Conservation (phyloP, 148 eudicot species). For the Silene uniflora region DNA sequence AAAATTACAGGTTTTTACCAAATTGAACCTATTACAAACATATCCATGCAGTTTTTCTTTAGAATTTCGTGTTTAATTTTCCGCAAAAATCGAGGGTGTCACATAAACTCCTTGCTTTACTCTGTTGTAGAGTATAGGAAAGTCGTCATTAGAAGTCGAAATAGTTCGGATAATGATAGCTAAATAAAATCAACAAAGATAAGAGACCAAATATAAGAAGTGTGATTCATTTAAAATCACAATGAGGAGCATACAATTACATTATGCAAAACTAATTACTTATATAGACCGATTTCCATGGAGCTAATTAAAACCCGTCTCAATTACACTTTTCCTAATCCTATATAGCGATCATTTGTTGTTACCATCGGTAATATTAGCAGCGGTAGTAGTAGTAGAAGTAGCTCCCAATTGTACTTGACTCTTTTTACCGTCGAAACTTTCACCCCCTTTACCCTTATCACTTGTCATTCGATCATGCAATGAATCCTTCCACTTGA, state of each 20-base stretch:
- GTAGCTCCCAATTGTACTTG: constrained; percentile 24
- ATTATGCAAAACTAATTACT: not conserved
- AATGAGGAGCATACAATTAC: not conserved
- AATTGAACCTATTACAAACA: too few relatives aligned
- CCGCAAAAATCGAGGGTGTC: too few relatives aligned
- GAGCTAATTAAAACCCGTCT: not conserved
- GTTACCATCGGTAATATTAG: constrained; percentile 1
- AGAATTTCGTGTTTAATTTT: too few relatives aligned
- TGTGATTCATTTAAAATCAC: not conserved
- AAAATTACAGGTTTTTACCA: too few relatives aligned
- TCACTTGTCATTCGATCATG: constrained; percentile 12
- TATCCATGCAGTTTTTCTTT: too few relatives aligned
- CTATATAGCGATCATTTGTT: constrained; percentile 9
- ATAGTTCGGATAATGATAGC: too few relatives aligned
- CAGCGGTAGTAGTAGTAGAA: not conserved
- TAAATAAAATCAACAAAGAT: too few relatives aligned
- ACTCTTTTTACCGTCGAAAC: constrained; percentile 11
- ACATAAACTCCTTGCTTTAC: too few relatives aligned
- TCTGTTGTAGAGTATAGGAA: too few relatives aligned
- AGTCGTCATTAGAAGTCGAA: too few relatives aligned
- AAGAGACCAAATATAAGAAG: not conserved
- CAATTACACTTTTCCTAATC: constrained; percentile 10
- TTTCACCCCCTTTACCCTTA: constrained; percentile 1
- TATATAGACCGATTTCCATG: not conserved
- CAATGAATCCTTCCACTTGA: constrained; percentile 40